Conservation (phyloP, 192 early-diverging fungal genomes). For the Radiomyces spectabilis region DNA sequence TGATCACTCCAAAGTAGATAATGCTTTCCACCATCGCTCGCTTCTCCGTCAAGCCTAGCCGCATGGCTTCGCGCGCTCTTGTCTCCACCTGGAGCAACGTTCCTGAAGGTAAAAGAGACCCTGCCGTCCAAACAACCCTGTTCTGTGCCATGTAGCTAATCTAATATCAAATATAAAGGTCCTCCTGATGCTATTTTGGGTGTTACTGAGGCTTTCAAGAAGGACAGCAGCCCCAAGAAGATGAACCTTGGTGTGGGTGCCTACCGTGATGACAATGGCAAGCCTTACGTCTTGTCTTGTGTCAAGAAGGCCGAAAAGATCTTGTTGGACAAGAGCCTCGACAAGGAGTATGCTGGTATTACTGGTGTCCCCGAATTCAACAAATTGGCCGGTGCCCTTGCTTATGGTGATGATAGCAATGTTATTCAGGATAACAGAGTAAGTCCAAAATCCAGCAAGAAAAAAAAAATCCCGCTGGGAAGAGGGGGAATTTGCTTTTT, state of each 20-base stretch:
- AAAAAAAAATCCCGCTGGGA: too few relatives aligned
- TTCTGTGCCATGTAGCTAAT: too few relatives aligned
- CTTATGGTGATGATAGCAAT: slow-evolving; percentile 75
- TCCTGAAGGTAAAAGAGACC: slow-evolving; percentile 51
- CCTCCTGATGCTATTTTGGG: slow-evolving; percentile 90
- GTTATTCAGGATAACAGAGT: too few relatives aligned
- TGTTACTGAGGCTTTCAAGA: slow-evolving; percentile 76
- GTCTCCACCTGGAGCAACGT: slow-evolving; percentile 51
- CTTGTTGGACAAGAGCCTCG: slow-evolving; percentile 5
- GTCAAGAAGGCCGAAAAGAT: slow-evolving; percentile 67
- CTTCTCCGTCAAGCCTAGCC: slow-evolving; percentile 2
- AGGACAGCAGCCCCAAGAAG: slow-evolving; percentile 71
- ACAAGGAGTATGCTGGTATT: slow-evolving; percentile 95
- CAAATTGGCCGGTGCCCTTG: slow-evolving; percentile 71
- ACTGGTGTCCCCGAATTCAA: slow-evolving; percentile 76
- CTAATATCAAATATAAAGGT: too few relatives aligned
- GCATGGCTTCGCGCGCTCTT: slow-evolving; percentile 20
- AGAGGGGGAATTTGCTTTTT: too few relatives aligned
- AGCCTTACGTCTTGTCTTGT: slow-evolving; percentile 93
- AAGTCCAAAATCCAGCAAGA: too few relatives aligned
- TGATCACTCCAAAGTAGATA: background rate
- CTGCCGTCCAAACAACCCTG: too few relatives aligned
- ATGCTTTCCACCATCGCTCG: slow-evolving; percentile 28
- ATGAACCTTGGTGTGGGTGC: slow-evolving; percentile 96
- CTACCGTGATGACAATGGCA: slow-evolving; percentile 85